Evolutionary conservation across 768 basidiomycete genomes (phyloP).

Genomic region (Tephrocybe rancida): DNA sequence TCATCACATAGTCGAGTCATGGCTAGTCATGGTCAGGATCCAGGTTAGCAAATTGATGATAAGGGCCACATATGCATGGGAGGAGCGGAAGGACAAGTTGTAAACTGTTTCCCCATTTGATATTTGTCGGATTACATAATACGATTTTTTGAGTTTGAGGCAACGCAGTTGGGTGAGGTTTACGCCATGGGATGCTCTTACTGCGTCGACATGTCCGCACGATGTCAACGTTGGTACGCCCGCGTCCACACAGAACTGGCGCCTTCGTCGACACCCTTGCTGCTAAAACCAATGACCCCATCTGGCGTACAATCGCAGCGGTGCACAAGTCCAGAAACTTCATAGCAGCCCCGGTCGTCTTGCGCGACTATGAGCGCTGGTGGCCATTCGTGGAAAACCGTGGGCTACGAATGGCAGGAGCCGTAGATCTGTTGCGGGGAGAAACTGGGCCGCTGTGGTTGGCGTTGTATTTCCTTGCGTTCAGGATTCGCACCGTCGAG

Average conservation of each 20-base stretch:
- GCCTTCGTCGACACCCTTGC: conserved; percentile 36
- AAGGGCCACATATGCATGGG: no score
- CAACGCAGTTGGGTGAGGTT: neutral
- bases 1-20: no score
- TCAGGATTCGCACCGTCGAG: conserved; percentile 44
- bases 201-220: conserved; percentile 15
- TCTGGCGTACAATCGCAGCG: conserved; percentile 43
- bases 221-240: conserved; percentile 19
- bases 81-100: no score
- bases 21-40: no score
- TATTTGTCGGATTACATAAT: no score
- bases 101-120: no score
- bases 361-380: conserved; percentile 44
- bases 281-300: conserved; percentile 34
- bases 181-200: conserved; percentile 7
- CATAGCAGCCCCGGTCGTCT: conserved; percentile 29
- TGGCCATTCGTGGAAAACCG: conserved; percentile 27
- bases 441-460: conserved; percentile 53
- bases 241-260: conserved; percentile 22
- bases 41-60: no score
- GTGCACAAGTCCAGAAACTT: conserved; percentile 30
- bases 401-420: neutral
- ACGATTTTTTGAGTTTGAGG: neutral
- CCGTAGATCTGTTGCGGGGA: neutral
- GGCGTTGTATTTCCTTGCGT: conserved; percentile 48